A percentile compares a stretch with the other conserved stretches of the same genome.
Conservation (phyloP, 192 early-diverging fungal species). For the Coemansia brasiliensis region DNA sequence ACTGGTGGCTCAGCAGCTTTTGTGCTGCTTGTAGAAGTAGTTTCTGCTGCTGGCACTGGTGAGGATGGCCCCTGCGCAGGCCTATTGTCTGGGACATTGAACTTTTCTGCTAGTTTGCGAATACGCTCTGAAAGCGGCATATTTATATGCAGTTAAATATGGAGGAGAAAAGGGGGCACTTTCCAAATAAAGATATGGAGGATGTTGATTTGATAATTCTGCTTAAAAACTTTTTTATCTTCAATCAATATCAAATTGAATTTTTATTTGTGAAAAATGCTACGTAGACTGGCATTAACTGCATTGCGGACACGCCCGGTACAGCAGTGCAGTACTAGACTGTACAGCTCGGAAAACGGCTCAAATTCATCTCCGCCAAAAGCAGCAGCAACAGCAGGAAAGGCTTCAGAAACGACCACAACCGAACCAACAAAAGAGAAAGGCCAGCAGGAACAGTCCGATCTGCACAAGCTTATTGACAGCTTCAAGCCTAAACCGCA, state of each 20-base stretch:
- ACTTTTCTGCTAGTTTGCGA: conserved; percentile 21
- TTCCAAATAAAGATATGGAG: too few species aligned
- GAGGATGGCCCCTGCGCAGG: neutral
- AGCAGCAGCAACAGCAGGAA: neutral
- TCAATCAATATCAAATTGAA: neutral
- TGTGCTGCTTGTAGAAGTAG: too few species aligned
- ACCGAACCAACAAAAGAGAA: neutral
- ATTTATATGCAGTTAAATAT: neutral
- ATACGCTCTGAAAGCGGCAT: conserved; percentile 41
- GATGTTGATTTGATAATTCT: neutral
- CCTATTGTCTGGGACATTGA: neutral
- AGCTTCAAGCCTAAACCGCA: conserved; percentile 4
- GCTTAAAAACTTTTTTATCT: conserved; percentile 11
- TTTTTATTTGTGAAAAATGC: conserved; percentile 9
- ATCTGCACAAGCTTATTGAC: conserved; percentile 10
- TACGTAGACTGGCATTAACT: neutral
- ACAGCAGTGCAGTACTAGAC: conserved; percentile 7
- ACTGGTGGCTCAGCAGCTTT: neutral
- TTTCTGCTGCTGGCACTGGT: neutral
- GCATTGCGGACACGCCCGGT: conserved; percentile 3
- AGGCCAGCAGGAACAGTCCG: neutral
- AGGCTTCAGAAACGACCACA: neutral
- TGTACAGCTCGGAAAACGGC: conserved; percentile 5
- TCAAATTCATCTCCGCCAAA: neutral
- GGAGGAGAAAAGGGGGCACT: neutral